phyloP scores from a whole-genome alignment of 2,329 filamentous ascomycete genomes.

The Botryotinia convoluta region DNA sequence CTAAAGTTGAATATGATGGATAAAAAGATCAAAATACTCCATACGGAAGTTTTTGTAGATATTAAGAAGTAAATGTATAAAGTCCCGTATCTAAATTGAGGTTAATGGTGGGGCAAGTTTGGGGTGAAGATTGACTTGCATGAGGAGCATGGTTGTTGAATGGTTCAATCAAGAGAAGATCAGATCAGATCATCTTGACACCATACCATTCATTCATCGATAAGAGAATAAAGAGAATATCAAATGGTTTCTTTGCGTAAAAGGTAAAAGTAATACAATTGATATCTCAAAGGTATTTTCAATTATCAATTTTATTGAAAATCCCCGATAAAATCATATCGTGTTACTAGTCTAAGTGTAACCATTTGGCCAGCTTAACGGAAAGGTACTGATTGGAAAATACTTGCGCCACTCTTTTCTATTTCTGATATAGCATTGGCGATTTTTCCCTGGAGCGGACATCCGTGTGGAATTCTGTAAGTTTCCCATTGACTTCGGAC shows the following conservation, averaged over 20 bases:
- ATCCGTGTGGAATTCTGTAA: constrained; percentile 19
- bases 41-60: neutral
- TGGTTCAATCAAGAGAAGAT: neutral
- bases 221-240: neutral
- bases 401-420: neutral
- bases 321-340: neutral
- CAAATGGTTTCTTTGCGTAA: neutral
- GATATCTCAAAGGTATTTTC: neutral
- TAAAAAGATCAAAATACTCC: neutral
- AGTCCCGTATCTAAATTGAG: neutral
- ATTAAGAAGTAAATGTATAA: neutral
- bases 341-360: constrained; percentile 9
- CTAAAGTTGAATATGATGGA: neutral
- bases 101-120: neutral
- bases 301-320: constrained; percentile 1
- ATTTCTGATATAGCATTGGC: constrained; percentile 6
- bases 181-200: constrained; percentile 4
- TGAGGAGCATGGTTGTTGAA: neutral
- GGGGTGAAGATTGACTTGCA: neutral
- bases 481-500: constrained; percentile 7
- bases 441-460: constrained; percentile 16
- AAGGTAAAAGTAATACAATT: neutral
- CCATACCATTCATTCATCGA: constrained; percentile 10
- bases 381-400: constrained; percentile 21
- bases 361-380: constrained; percentile 17